Percentiles rank a stretch among this genome's conserved stretches.
These are phyloP conservation scores for Ophiocordyceps camponoti-floridani DNA, from an alignment of 2,329 filamentous ascomycete genomes.

Conservation along the genomic window DNA sequence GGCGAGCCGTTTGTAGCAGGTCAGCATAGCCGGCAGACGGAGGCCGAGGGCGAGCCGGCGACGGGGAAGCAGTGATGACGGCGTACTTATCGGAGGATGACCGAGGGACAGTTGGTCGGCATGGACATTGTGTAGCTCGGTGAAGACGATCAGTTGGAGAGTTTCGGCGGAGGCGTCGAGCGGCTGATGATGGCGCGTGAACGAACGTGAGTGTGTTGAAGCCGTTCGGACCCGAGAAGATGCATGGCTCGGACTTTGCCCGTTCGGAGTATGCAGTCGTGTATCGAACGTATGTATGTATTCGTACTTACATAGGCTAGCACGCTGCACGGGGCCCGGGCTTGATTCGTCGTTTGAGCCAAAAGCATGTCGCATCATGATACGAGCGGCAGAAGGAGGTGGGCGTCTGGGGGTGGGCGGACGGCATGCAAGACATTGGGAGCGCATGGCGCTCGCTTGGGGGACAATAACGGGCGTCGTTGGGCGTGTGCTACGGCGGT, in stretches of 20 bases:
- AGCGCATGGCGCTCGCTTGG: background rate
- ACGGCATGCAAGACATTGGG: background rate
- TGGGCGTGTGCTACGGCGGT: background rate
- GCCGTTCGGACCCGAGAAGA: slow-evolving; percentile 7
- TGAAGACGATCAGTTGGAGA: too few species aligned
- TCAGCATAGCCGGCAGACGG: slow-evolving; percentile 7
- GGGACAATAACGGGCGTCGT: background rate
- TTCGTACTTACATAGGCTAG: background rate
- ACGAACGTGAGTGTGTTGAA: slow-evolving; percentile 7
- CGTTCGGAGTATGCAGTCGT: slow-evolving; percentile 8
- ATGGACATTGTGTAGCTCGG: too few species aligned
- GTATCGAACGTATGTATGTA: background rate
- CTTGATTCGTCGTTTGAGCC: background rate
- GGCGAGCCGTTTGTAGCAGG: slow-evolving; percentile 23
- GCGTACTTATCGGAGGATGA: background rate
- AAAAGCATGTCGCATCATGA: background rate
- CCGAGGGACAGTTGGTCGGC: background rate
- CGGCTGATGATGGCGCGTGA: too few species aligned
- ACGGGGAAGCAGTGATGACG: background rate
- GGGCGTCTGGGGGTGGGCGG: background rate
- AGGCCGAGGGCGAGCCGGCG: slow-evolving; percentile 10
- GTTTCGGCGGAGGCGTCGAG: too few species aligned
- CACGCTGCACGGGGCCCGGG: background rate
- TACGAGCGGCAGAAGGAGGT: background rate
- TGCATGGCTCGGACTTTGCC: slow-evolving; percentile 4